Evolutionary conservation across 176 grass and related monocot species (phyloP), one percentile per base, ranked within the genome.

Genomic region (Poa pratensis): DNA sequence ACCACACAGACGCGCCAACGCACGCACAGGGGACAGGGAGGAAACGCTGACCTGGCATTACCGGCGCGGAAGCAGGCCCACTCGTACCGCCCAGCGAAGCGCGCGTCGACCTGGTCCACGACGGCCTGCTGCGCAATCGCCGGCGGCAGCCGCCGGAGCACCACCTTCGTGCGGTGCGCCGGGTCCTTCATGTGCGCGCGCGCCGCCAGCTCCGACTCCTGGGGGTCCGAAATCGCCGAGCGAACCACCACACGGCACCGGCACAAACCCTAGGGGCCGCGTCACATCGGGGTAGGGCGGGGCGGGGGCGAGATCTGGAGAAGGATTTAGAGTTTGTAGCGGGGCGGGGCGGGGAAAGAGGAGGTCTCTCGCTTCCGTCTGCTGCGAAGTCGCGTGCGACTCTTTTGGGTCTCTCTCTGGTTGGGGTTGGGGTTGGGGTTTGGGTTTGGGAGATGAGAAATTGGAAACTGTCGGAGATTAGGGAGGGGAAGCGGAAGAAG

Each of bases 61-160:
- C 97, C 97, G 45, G 92, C 86, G 75, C 91, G 88, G 88, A 99
- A 96, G 78, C 77, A 87, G 34, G 89, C 80, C 94, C 91, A 96
- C 77, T 99, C 90, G 71, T 92, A 99, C 39, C 97, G 93, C 4
- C 91, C 94, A 24, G 89, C 89, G 84, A 99, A 99, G 79, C 90
- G 91, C 32, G 82, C 86, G 40, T 99, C 94, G 82, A 99, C 94
- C 97, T 96, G 94, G 76, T 99, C 92, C 88, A 96, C 52, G 55
- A 99, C 88, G 49, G 86, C 88, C 62, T 94, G 83, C 80, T 92
- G 90, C 69, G 88, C 75, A 71, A 99, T 88, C 71, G 94, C 88
- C 82, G 91, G 91, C 45, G 97, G 97, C 79, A 99, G 84, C 80
- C 82, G 90, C 79, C 97, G 87, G 57, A 99, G 78, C 94, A 96